Evolutionary conservation across 1,284 basidiomycete genomes (phyloP).

Genomic region (Irpex rosettiformis): DNA sequence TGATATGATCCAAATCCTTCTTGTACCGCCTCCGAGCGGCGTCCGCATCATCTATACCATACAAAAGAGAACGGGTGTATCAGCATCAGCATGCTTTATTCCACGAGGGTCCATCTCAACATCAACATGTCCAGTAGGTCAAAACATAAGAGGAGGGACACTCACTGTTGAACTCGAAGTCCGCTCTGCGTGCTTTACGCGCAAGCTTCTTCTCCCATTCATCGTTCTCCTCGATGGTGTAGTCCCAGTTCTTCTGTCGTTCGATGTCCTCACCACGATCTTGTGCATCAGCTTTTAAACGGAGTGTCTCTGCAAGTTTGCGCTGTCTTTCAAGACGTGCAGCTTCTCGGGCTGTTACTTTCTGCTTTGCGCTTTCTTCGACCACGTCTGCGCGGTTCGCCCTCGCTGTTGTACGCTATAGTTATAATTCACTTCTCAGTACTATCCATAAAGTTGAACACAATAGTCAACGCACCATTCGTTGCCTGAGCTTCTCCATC

Average conservation of each 20-base stretch:
- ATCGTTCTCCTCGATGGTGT: constrained; percentile 93
- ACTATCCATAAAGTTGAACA: background rate
- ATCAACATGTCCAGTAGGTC: constrained; percentile 10
- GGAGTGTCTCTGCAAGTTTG: constrained; percentile 84
- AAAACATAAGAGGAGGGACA: constrained; percentile 10
- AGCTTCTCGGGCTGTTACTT: constrained; percentile 72
- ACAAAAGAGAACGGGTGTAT: constrained; percentile 1
- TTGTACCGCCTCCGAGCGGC: constrained; percentile 88
- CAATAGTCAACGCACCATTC: constrained; percentile 57
- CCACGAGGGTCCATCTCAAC: constrained; percentile 1
- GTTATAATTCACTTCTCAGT: background rate
- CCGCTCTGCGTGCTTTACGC: constrained; percentile 70
- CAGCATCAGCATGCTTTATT: constrained; percentile 5
- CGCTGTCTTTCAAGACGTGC: constrained; percentile 83
- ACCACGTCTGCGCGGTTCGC: constrained; percentile 84
- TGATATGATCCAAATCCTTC: constrained; percentile 83
- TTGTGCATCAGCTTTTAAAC: constrained; percentile 84
- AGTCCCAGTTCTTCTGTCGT: constrained; percentile 89
- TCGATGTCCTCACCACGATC: constrained; percentile 79
- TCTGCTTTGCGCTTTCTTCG: constrained; percentile 76
- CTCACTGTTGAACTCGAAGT: constrained; percentile 79
- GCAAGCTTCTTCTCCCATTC: constrained; percentile 88
- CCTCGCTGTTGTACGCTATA: constrained; percentile 69
- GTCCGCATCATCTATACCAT: constrained; percentile 76
- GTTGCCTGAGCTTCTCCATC: constrained; percentile 69